Conservation (phyloP, 108 stramenopile species). For the Conticribra guillardii region DNA sequence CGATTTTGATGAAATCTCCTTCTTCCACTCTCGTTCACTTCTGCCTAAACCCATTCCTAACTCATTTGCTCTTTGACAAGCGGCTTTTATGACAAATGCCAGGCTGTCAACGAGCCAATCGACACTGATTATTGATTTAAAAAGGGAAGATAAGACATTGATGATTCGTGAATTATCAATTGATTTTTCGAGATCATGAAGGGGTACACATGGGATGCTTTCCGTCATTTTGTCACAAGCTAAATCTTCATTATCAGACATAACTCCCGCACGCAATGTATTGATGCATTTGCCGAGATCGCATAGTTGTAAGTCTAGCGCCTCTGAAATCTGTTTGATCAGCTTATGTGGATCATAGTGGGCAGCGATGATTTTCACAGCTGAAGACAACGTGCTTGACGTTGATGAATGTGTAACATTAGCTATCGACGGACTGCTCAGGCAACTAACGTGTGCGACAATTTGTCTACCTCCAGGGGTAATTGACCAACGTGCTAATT, state of each 20-base stretch:
- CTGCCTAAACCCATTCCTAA: conserved; percentile 54
- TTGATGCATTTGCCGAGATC: conserved; percentile 31
- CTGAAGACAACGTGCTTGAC: conserved; percentile 59
- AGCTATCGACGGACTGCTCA: conserved; percentile 76
- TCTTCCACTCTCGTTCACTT: conserved; percentile 75
- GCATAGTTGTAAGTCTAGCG: conserved; percentile 45
- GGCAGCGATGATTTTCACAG: conserved; percentile 70
- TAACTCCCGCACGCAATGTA: conserved; percentile 9
- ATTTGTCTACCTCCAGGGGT: conserved; percentile 67
- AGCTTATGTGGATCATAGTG: conserved; percentile 63
- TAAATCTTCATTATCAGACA: not conserved
- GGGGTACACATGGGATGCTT: conserved; percentile 56
- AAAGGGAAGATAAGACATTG: conserved; percentile 42
- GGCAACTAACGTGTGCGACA: conserved; percentile 76
- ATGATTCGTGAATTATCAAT: conserved; percentile 14
- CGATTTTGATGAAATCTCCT: conserved; percentile 56
- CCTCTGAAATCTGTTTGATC: conserved; percentile 56
- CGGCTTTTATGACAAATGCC: conserved; percentile 62
- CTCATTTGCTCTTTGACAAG: conserved; percentile 59
- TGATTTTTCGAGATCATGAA: conserved; percentile 50
- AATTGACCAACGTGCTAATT: conserved; percentile 69
- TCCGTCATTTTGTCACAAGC: conserved; percentile 56
- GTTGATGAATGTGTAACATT: conserved; percentile 81
- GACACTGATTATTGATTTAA: conserved; percentile 54
- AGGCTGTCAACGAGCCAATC: conserved; percentile 73